Base-by-base conservation (phyloP, 345 rosid species). In the Anacardium occidentale region DNA sequence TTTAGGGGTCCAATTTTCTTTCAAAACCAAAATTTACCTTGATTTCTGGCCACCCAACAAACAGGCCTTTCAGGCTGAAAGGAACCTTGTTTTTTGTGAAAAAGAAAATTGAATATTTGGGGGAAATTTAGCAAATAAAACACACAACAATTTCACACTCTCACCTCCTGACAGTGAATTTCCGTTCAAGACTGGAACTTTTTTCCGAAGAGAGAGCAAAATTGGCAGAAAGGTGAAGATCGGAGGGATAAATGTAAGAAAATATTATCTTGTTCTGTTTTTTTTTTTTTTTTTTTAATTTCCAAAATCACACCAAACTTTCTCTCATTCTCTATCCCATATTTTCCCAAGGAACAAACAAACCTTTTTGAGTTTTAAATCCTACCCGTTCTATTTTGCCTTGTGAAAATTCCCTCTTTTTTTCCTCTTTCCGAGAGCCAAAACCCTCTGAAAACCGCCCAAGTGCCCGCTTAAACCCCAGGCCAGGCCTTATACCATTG, bases 361-460 rank as follows among this genome's bases (percentile, higher is more conserved):
- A 22, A 32, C 0, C 42, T 61, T 47, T 32, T 15, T 13, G 6
- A 21, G 53, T 29, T 29, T n/a, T 29, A 29, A 29, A 80, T 82
- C 75, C 80, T 34, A 82, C 58, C 75, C 86, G 80, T 82, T 55
- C 20, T 17, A 29, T 15, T 57, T 52, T 58, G 66, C 66, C 76
- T 77, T 74, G 73, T 65, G 3, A 44, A 66, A 53, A 47, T 37
- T 68, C 17, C 63, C 4, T 69, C 54, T 63, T 25, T 58, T 3
- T 25, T 69, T 57, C 70, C 55, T 75, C 71, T 78, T 64, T 72
- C 75, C 75, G 72, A 75, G 79, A 68, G 20, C 76, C 75, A 79
- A 79, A 84, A 81, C 89, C 85, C 86, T 70, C 74, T 76, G 81
- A 82, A 76, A 84, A 78, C 80, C 85, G 84, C 83, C 82, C 79